Percentiles rank a stretch among this genome's conserved stretches.
These are phyloP conservation scores for Camelina neglecta DNA, from an alignment of 345 rosid species.

Conservation along the genomic window DNA sequence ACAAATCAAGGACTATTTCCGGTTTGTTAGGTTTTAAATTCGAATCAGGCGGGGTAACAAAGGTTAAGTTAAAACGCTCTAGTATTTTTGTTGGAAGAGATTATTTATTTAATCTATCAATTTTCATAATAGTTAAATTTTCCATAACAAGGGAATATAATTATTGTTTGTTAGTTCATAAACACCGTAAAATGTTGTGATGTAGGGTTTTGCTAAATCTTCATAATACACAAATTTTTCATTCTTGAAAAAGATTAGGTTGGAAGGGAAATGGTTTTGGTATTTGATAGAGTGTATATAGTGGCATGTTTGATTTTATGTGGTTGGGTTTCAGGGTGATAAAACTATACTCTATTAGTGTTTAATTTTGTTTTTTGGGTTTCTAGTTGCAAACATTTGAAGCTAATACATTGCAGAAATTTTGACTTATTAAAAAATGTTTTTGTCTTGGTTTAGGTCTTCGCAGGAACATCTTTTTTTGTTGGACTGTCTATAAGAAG, in stretches of 20 bases:
- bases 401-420: too few species aligned
- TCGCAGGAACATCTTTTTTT: not conserved
- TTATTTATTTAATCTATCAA: too few species aligned
- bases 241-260: too few species aligned
- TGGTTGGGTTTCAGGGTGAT: too few species aligned
- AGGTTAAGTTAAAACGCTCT: not conserved
- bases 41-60: not conserved
- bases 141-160: not conserved
- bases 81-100: not conserved
- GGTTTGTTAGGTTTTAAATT: not conserved
- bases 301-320: too few species aligned
- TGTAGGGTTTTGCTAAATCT: not conserved
- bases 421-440: not conserved
- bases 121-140: too few species aligned
- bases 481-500: not conserved
- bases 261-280: too few species aligned
- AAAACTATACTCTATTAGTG: not conserved
- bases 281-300: too few species aligned
- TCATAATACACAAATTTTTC: not conserved
- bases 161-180: not conserved
- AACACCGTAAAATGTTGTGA: not conserved
- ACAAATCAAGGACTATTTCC: conserved; percentile 14
- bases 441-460: not conserved
- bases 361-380: not conserved
- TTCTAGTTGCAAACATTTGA: not conserved